These are phyloP conservation scores for Populus ilicifolia DNA, from an alignment of 345 rosid genomes.

Conservation along the genomic window DNA sequence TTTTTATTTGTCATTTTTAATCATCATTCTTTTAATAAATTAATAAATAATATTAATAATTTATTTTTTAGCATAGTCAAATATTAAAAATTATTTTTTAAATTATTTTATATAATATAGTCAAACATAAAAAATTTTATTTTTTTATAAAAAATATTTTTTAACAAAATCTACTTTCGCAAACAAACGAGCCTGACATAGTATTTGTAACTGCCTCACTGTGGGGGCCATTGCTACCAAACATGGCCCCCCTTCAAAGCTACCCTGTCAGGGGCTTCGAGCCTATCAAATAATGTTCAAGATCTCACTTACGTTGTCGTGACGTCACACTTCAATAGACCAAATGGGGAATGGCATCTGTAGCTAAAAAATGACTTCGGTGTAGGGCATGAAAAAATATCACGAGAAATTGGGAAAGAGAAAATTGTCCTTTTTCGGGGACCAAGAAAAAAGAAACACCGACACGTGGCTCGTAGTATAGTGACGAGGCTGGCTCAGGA, in stretches of 20 bases:
- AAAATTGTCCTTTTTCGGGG: not conserved
- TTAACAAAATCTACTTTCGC: too few species aligned
- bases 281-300: not conserved
- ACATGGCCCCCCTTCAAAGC: not conserved
- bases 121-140: too few species aligned
- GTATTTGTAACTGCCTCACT: not conserved
- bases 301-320: not conserved
- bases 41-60: too few species aligned
- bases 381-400: not conserved
- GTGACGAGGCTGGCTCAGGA: constrained; percentile 37
- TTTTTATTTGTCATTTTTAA: too few species aligned
- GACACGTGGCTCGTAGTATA: constrained; percentile 23
- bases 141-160: too few species aligned
- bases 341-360: not conserved
- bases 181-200: too few species aligned
- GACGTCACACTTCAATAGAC: not conserved
- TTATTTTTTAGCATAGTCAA: too few species aligned
- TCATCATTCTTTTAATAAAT: too few species aligned
- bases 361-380: not conserved
- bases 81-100: too few species aligned
- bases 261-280: not conserved
- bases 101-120: too few species aligned
- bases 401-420: constrained; percentile 19
- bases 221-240: not conserved
- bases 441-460: not conserved